Percentiles rank a stretch among this genome's conserved stretches.
phyloP scores from a whole-genome alignment of 2,329 filamentous ascomycete species.

The Lecanosticta acicola region DNA sequence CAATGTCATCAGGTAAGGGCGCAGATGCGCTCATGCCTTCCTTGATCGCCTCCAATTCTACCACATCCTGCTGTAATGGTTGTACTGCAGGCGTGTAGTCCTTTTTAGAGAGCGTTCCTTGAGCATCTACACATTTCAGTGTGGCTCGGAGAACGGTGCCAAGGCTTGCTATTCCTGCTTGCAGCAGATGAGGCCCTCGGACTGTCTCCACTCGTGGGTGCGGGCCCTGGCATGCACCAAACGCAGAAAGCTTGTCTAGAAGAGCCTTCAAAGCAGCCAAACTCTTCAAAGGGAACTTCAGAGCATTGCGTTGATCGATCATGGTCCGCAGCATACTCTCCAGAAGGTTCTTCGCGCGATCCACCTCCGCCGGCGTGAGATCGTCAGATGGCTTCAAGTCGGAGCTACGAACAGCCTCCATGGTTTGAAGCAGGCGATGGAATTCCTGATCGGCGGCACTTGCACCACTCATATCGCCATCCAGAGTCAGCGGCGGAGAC shows the following conservation, averaged over 20 bases:
- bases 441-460: slow-evolving; percentile 62
- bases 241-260: slow-evolving; percentile 8
- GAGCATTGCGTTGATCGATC: slow-evolving; percentile 16
- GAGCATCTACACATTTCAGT: slow-evolving; percentile 9
- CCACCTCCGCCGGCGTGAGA: slow-evolving; percentile 71
- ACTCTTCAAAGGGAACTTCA: slow-evolving; percentile 6
- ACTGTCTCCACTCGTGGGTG: background rate
- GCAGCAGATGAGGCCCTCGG: background rate
- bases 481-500: slow-evolving; percentile 30
- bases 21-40: background rate
- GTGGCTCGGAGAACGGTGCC: slow-evolving; percentile 9
- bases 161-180: slow-evolving; percentile 5
- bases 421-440: slow-evolving; percentile 70
- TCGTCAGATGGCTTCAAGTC: slow-evolving; percentile 75
- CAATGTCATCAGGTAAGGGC: background rate
- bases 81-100: slow-evolving; percentile 11
- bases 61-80: background rate
- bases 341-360: slow-evolving; percentile 74
- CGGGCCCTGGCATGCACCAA: slow-evolving; percentile 5
- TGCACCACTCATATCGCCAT: slow-evolving; percentile 1
- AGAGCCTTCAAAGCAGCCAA: slow-evolving; percentile 3
- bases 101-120: slow-evolving; percentile 14
- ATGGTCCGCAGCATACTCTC: slow-evolving; percentile 67
- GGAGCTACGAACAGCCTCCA: slow-evolving; percentile 61
- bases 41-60: background rate